Evolutionary conservation across 225 moss, liverwort and hornwort genomes (phyloP).

Genomic region (Rhytidiadelphus loreus): DNA sequence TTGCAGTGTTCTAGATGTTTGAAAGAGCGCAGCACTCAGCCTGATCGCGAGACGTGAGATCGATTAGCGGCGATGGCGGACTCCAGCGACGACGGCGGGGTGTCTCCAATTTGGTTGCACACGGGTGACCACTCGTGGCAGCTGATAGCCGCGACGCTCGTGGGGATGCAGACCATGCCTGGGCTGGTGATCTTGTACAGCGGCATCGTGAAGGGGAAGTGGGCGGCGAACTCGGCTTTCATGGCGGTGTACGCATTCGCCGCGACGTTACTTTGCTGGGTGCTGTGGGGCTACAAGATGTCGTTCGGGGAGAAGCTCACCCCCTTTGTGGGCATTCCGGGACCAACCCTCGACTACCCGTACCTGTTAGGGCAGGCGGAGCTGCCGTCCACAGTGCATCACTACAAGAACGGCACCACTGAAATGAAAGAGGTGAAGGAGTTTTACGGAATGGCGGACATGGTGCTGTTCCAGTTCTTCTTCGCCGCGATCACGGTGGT

Average conservation of each 20-base stretch:
- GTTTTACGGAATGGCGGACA: conserved; percentile 8
- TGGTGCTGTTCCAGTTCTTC: conserved; percentile 48
- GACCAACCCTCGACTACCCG: conserved; percentile 7
- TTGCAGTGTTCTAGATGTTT: background rate
- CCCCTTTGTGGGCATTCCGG: conserved; percentile 18
- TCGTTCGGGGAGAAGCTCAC: conserved; percentile 30
- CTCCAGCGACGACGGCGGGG: background rate
- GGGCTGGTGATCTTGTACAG: conserved; percentile 38
- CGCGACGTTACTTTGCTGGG: conserved; percentile 29
- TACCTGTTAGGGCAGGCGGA: background rate
- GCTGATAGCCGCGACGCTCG: conserved; percentile 20
- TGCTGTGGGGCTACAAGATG: conserved; percentile 35
- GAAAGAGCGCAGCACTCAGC: background rate
- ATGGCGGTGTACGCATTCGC: conserved; percentile 47
- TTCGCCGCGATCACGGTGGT: conserved; percentile 46
- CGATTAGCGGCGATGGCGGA: background rate
- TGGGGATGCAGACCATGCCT: conserved; percentile 34
- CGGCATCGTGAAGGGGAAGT: conserved; percentile 38
- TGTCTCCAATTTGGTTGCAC: conserved; percentile 6
- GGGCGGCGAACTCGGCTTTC: conserved; percentile 41
- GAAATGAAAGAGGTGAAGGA: background rate
- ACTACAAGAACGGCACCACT: conserved; percentile 7
- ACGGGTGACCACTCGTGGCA: conserved; percentile 36
- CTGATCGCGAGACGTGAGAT: background rate
- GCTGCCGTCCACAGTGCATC: conserved; percentile 15